phyloP scores from a whole-genome alignment of 352 stramenopile genomes.

The Phytophthora ramorum region DNA sequence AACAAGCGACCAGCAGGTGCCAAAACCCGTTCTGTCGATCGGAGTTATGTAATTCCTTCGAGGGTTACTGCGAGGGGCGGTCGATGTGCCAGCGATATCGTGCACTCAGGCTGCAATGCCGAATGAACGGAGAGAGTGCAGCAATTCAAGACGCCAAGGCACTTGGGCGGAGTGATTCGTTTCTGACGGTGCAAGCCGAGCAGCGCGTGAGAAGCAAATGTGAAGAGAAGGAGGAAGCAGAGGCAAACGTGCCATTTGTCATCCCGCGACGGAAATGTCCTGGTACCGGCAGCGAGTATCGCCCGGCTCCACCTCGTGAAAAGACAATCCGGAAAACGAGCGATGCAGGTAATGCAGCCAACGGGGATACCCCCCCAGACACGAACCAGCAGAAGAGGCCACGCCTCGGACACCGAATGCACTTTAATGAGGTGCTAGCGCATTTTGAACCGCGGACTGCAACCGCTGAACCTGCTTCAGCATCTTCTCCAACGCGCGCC shows the following conservation, averaged over 20 bases:
- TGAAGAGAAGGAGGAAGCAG: conserved; percentile 3
- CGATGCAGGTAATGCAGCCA: neutral
- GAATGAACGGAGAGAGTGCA: conserved; percentile 20
- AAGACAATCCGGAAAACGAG: neutral
- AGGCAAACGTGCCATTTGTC: conserved; percentile 20
- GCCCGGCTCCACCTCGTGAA: neutral
- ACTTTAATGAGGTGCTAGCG: conserved; percentile 19
- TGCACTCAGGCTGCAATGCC: conserved; percentile 48
- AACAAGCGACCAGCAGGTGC: conserved; percentile 15
- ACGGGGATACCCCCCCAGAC: neutral
- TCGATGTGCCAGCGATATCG: conserved; percentile 58
- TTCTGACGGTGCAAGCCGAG: neutral
- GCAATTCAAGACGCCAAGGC: neutral
- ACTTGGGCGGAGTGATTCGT: conserved; percentile 1
- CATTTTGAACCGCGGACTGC: conserved; percentile 13
- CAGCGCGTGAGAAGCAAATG: neutral
- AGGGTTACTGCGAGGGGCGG: conserved; percentile 48
- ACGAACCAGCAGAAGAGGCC: conserved; percentile 11
- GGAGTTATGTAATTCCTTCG: conserved; percentile 34
- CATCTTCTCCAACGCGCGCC: conserved; percentile 3
- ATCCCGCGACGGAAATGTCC: conserved; percentile 44
- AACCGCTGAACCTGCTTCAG: neutral
- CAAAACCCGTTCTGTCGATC: conserved; percentile 56
- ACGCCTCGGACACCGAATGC: conserved; percentile 16
- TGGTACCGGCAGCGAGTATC: neutral